Base-by-base conservation (phyloP, 345 rosid genomes). In the Trapa bicornis region DNA sequence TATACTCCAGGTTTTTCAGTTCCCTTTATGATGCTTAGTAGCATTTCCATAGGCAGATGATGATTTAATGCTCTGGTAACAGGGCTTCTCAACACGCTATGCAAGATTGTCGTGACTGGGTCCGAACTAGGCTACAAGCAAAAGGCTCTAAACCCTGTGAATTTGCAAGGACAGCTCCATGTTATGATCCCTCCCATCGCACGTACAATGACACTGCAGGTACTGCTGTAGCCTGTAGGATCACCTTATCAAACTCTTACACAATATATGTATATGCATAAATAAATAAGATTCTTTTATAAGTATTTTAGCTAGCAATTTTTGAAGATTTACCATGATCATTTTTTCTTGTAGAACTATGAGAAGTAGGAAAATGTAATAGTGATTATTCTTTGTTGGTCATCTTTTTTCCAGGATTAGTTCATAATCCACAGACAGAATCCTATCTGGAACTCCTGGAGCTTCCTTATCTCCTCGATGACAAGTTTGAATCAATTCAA, bases 381-480 rank as follows among this genome's bases (percentile, higher is more conserved):
- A 37, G 8, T 67, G 32, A 8, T n/a, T 58, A 29, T 22, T 64
- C 61, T 10, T 36, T 22, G 39, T 47, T 48, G 45, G 48, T 43
- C 10, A 10, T 35, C 37, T 6, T 61, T 75, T 41, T n/a, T 73
- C 72, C 75, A 89, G 99, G 68, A 60, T 73, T 70, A 68, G 80
- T 74, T 68, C 81, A 74, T 66, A 94, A 87, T 79, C 96, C 96
- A 17, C 96, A 91, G 69, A 94, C 93, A 7, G 72, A 80, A 65
- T 81, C 91, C 38, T 80, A 87, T 66, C 73, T 94, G 82, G 85
- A 85, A 77, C 79, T 94, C 65, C 82, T 94, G 70, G 97, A 80
- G 68, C 93, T 91, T 61, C 87, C 97, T 22, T 83, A 89, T 81
- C 83, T 91, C 47, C 95, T 91, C 72, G 91, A 89, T 77, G 62